Evolutionary conservation across 2,329 filamentous ascomycete genomes (phyloP), one percentile per base, ranked within the genome.

Genomic region (Botrytis sinoallii): DNA sequence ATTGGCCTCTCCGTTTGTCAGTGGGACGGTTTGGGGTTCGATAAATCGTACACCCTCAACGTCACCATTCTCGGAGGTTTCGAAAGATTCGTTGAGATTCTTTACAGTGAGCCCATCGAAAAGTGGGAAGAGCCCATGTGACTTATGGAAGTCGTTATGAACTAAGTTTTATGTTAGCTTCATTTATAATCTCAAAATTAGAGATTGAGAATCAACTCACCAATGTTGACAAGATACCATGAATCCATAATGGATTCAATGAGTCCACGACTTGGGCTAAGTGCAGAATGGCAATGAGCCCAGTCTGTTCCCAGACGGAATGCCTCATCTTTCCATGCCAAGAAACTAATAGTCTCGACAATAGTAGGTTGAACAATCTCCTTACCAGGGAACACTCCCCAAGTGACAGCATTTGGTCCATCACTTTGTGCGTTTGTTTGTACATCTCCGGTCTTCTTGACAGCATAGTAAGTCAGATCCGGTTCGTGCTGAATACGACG

Each of bases 331-430:
- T 97, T 97, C 96, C 96, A 99, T 3, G 96, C 96, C 71, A 99
- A 86, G 88, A 99, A 99, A 82, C 93, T 97, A 82, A 99, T 92
- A 29, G 93, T 97, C 85, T 99, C 96, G 70, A 99, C 96, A 79
- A 99, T 98, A n/a, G 96, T 99, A 22, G 96, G 96, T 83, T 99
- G 96, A n/a, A 99, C 95, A 81, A 99, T 98, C 83, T 99, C 96
- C 83, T 98, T 97, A 74, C 96, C 96, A 0, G 96, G 95, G 85
- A 98, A 99, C 48, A 99, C 97, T 83, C 96, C 96, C 96, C 96
- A 99, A 2, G 96, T 99, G 68, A 99, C 93, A n/a, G 96, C 96
- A 79, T 99, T 99, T 55, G 96, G 96, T 9, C 94, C 93, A 78
- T 97, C 94, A 35, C 90, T 89, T 14, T 91, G 90, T 1, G 94